Percentiles rank a stretch among this genome's conserved stretches.
phyloP scores from a whole-genome alignment of 371 early-diverging fungal species.

The Syncephalastrum sp. region DNA sequence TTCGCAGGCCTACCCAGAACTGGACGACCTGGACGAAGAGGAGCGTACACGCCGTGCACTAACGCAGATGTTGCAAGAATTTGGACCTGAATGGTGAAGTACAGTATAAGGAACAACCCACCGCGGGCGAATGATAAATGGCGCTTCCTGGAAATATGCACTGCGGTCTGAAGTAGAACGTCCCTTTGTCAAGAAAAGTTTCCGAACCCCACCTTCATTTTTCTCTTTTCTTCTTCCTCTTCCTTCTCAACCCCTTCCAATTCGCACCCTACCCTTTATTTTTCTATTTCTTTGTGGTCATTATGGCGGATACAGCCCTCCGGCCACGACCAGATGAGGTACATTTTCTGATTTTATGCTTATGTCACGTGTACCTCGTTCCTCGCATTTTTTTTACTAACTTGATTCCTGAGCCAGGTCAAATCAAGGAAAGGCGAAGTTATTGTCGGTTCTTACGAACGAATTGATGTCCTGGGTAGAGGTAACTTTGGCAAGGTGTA shows the following conservation, averaged over 20 bases:
- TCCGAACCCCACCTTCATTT: constrained; percentile 6
- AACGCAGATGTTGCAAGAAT: constrained; percentile 5
- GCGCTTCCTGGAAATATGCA: constrained; percentile 1
- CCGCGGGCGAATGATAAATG: background rate
- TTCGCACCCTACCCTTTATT: too few relatives aligned
- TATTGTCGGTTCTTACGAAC: constrained; percentile 27
- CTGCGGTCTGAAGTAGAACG: constrained; percentile 12
- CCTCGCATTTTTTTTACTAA: too few relatives aligned
- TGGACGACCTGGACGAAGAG: background rate
- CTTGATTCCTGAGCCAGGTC: background rate
- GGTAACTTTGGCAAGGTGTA: constrained; percentile 89
- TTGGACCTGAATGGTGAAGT: constrained; percentile 1
- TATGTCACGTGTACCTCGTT: background rate
- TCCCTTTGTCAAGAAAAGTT: constrained; percentile 8
- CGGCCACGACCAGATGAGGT: constrained; percentile 7
- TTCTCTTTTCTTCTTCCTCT: constrained; percentile 9
- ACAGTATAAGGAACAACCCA: background rate
- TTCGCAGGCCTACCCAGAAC: background rate
- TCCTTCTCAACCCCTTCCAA: background rate
- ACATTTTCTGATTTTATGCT: background rate
- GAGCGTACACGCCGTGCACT: constrained; percentile 8
- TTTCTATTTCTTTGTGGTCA: too few relatives aligned
- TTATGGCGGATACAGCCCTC: background rate
- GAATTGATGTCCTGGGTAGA: constrained; percentile 66
- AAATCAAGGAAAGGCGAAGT: constrained; percentile 10